Evolutionary conservation across 768 basidiomycete species (phyloP), one percentile per base, ranked within the genome.

Genomic region (Cantharellus anzutake): DNA sequence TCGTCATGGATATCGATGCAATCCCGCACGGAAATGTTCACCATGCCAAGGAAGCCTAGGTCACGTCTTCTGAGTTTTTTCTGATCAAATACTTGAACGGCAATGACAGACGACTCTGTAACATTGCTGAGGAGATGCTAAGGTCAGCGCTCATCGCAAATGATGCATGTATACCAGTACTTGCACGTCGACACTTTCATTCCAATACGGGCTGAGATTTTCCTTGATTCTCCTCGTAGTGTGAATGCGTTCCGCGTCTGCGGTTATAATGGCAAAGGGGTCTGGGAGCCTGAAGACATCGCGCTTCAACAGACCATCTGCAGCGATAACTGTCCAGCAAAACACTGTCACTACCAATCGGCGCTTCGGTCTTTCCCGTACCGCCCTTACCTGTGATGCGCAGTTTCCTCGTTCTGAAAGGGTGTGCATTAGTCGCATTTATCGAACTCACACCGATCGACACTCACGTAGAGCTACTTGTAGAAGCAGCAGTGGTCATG

Each of bases 31-130:
- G 84, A 80, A 64, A 98, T 79, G 69, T 99, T 99, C 66, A 98
- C 93, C 11, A 98, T 94, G 42, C 96, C 96, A 59, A 99, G 75
- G 71, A 99, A 99, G 2, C 96, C 96, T 69, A 98, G 96, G 70
- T 99, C 96, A 67, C 85, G 83, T 72, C 87, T 79, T 77, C 98
- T 99, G 76, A 98, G 97, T 73, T 99, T 99, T 71, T 90, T 83
- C 72, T 98, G 94, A 73, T 99, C 96, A 65, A 98, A 98, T 66
- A 98, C 94, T 73, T 99, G 96, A 1, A 98, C 93, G 3, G 91
- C 90, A 61, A 99, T 80, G 55, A 98, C 88, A 16, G 93, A 97
- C n/a, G 88, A 90, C 65, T 99, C 96, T 70, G 91, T 94, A 68
- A 96, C 94, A 57, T 80, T 87, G 65, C 93, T 97, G 65, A 35